These are phyloP conservation scores for Vitis riparia DNA, from an alignment of 164 flowering plant genomes.

Conservation along the genomic window DNA sequence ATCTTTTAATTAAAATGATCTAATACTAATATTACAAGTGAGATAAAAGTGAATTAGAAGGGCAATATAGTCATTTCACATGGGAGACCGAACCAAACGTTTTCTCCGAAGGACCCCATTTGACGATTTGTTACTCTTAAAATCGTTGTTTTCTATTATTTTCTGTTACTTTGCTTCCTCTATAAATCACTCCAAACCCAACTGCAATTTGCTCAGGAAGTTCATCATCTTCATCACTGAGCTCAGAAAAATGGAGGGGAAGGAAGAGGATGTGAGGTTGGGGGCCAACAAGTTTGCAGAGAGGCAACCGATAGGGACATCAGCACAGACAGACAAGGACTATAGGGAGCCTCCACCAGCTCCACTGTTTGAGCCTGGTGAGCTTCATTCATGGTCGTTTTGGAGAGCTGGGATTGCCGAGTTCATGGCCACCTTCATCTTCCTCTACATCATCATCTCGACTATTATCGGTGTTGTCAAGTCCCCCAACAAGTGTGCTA, in stretches of 20 bases:
- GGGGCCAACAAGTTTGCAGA: slow-evolving; percentile 69
- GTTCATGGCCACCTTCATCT: slow-evolving; percentile 59
- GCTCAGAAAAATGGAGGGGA: slow-evolving; percentile 40
- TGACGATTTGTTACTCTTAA: no score
- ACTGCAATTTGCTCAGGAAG: no score
- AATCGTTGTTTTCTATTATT: no score
- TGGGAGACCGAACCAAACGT: no score
- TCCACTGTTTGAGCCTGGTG: slow-evolving; percentile 55
- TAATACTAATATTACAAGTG: no score
- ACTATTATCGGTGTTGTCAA: slow-evolving; percentile 59
- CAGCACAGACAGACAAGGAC: slow-evolving; percentile 60
- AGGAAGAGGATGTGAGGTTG: slow-evolving; percentile 54
- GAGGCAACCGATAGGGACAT: slow-evolving; percentile 60
- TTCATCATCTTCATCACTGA: no score
- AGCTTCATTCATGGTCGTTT: slow-evolving; percentile 60
- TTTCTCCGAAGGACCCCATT: no score
- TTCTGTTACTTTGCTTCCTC: neutral
- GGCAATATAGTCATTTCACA: no score
- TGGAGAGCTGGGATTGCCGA: slow-evolving; percentile 67
- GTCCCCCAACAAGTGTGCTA: slow-evolving; percentile 40
- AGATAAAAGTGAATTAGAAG: no score
- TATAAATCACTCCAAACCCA: slow-evolving; percentile 1
- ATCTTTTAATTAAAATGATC: no score
- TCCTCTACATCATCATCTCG: slow-evolving; percentile 55
- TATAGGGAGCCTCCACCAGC: slow-evolving; percentile 65